Evolutionary conservation across 768 basidiomycete genomes (phyloP), one percentile per base, ranked within the genome.

Genomic region (Kwoniella newhampshirensis): DNA sequence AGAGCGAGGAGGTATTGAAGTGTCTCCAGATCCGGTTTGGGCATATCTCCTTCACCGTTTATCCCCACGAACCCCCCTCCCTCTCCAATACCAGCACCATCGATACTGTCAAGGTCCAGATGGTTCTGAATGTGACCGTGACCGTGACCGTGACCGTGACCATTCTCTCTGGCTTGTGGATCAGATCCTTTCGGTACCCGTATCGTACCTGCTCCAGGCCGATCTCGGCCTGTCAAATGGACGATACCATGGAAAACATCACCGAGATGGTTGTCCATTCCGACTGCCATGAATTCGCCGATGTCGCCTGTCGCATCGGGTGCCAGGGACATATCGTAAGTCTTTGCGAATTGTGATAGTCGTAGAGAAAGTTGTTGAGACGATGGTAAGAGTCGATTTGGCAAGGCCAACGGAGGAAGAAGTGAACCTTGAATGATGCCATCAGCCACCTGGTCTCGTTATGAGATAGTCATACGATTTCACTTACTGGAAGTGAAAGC

Each of bases 81-180:
- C 8, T n/a, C 18, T 6, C 7, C 18, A n/a, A n/a, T 7, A 23
- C 17, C 41, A 5, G 7, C 41, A 6, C 21, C n/a, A n/a, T 7
- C 6, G n/a, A 87, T 86, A 92, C 87, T 75, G 87, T 91, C 20
- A 85, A 87, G 28, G 91, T 86, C 40, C 88, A 81, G 68, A 79
- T 85, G 7, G 87, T 82, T 5, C 82, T 82, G 64, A 83, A 88
- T 77, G 87, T 90, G 79, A 3, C 26, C 87, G n/a, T n/a, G n/a
- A n/a, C n/a, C 32, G 13, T 32, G 13, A 32, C 32, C 32, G 32
- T 32, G 32, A 2, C 12, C 47, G 6, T 48, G 47, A 36, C 47
- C 46, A 30, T 13, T 32, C 27, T 15, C 39, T 28, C 40, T 39
- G n/a, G 40, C 41, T 36, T 12, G n/a, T n/a, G n/a, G n/a, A 20